These are phyloP conservation scores for Microsporum canis DNA, from an alignment of 2,329 filamentous ascomycete genomes.

Conservation along the genomic window DNA sequence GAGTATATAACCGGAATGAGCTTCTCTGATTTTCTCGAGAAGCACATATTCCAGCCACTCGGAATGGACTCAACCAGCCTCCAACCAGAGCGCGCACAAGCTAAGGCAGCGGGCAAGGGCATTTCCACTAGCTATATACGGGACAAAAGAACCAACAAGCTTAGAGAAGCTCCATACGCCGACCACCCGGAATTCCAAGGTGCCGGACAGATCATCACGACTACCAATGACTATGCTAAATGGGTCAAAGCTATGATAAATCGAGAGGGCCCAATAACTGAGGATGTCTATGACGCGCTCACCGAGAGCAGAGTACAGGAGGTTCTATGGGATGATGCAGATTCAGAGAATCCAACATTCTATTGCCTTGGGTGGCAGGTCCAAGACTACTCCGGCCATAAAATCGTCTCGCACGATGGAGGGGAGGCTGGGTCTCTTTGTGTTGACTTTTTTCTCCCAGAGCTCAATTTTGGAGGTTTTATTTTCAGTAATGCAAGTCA, in stretches of 20 bases:
- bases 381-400: constrained; percentile 6
- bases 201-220: constrained; percentile 34
- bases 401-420: constrained; percentile 8
- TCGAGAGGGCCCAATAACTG: constrained; percentile 18
- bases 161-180: constrained; percentile 17
- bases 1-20: not conserved
- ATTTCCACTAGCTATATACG: constrained; percentile 38
- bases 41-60: not conserved
- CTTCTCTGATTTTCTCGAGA: not conserved
- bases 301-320: constrained; percentile 18
- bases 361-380: constrained; percentile 6
- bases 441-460: not conserved
- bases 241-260: constrained; percentile 23
- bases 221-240: constrained; percentile 23
- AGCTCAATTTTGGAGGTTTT: not conserved
- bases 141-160: constrained; percentile 18
- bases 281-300: constrained; percentile 18
- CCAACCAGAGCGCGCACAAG: not conserved
- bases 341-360: constrained; percentile 17
- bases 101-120: constrained; percentile 16
- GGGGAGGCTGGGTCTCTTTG: not conserved
- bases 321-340: constrained; percentile 13
- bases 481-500: not conserved
- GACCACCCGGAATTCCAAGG: constrained; percentile 29
- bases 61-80: not conserved